Percentiles rank a stretch among this genome's conserved stretches.
These are phyloP conservation scores for Colletotrichum australisinense DNA, from an alignment of 2,329 filamentous ascomycete species.

Conservation along the genomic window DNA sequence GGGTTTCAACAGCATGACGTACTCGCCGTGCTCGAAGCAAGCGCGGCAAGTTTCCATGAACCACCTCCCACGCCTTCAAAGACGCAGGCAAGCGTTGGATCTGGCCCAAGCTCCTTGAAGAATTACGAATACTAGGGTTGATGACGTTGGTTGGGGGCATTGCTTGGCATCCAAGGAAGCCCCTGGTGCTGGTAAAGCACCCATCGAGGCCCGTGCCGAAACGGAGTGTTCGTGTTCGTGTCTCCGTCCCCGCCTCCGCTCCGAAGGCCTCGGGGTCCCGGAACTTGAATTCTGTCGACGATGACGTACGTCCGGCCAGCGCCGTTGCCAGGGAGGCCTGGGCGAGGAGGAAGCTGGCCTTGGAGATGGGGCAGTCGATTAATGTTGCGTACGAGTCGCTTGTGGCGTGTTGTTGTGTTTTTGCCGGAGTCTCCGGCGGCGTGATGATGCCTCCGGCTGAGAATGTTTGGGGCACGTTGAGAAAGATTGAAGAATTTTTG, in stretches of 20 bases:
- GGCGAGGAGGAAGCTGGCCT: slow-evolving; percentile 30
- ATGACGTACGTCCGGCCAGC: neutral
- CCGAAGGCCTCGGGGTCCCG: neutral
- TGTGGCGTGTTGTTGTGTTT: neutral
- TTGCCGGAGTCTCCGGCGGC: slow-evolving; percentile 1
- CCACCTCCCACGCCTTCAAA: slow-evolving; percentile 26
- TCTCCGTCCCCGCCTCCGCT: neutral
- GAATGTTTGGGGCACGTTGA: neutral
- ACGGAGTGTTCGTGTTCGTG: slow-evolving; percentile 8
- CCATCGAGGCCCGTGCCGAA: slow-evolving; percentile 28
- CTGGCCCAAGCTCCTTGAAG: neutral
- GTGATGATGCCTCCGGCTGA: neutral
- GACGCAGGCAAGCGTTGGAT: slow-evolving; percentile 13
- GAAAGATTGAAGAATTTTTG: neutral
- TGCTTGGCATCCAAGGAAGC: slow-evolving; percentile 14
- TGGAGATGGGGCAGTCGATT: slow-evolving; percentile 24
- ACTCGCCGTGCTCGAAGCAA: slow-evolving; percentile 17
- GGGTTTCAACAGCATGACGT: slow-evolving; percentile 23
- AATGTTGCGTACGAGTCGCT: neutral
- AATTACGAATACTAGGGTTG: neutral
- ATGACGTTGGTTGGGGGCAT: neutral
- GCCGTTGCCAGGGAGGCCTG: slow-evolving; percentile 20
- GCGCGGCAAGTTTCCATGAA: slow-evolving; percentile 9
- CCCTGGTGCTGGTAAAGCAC: slow-evolving; percentile 10
- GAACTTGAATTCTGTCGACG: slow-evolving; percentile 17